Percentiles rank a stretch among this genome's conserved stretches.
These are phyloP conservation scores for Nicotiana tomentosiformis DNA, from an alignment of 257 asterid species.

Conservation along the genomic window DNA sequence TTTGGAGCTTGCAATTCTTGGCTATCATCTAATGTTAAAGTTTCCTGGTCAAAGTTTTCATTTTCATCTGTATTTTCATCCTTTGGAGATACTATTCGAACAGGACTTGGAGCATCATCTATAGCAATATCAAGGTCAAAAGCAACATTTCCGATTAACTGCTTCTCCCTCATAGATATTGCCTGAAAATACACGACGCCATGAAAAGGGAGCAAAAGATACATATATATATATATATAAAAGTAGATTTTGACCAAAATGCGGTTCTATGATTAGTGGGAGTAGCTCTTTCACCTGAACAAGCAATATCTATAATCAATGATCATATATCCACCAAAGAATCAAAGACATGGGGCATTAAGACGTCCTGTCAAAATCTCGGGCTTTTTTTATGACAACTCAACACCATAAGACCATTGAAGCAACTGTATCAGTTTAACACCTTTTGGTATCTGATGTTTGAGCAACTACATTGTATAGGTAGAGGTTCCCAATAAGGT, in stretches of 20 bases:
- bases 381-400: background rate
- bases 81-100: slow-evolving; percentile 61
- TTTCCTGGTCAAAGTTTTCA: slow-evolving; percentile 17
- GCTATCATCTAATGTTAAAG: slow-evolving; percentile 17
- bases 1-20: slow-evolving; percentile 26
- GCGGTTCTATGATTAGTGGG: background rate
- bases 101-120: slow-evolving; percentile 32
- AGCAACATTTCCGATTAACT: slow-evolving; percentile 68
- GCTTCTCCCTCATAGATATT: slow-evolving; percentile 67
- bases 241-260: background rate
- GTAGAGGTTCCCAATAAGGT: background rate
- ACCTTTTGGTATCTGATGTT: background rate
- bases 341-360: background rate
- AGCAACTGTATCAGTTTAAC: background rate
- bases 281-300: background rate
- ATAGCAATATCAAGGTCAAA: slow-evolving; percentile 44
- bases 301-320: background rate
- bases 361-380: background rate
- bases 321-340: background rate
- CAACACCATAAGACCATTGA: background rate
- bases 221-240: background rate
- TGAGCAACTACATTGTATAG: background rate
- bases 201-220: background rate
- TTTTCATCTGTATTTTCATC: slow-evolving; percentile 30
- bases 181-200: slow-evolving; percentile 40